Evolutionary conservation across 1,284 basidiomycete genomes (phyloP), one percentile per base, ranked within the genome.

Genomic region (Microbotryum intermedium): DNA sequence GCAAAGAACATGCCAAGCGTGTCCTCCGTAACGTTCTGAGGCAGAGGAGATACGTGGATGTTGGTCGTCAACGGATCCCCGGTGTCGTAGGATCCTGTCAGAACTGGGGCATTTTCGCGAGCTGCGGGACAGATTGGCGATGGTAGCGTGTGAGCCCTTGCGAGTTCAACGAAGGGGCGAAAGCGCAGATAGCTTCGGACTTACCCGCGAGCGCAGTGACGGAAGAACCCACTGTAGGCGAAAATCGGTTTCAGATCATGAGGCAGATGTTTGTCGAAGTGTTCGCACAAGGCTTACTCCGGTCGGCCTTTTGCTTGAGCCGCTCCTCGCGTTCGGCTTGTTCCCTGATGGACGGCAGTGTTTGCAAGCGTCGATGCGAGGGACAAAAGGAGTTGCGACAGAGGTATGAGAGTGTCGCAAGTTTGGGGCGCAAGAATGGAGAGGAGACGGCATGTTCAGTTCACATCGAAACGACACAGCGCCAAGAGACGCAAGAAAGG

Each of bases 11-110:
- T 81, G 2, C 92, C 94, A 29, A 98, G 75, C 21, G 79, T 80
- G 65, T 84, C 83, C 71, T 97, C 93, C 1, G 84, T 89, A 18
- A 93, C 84, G 71, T 87, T 83, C 3, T 82, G 77, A 1, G 94
- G 93, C 8, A 98, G 76, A 71, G 93, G 47, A 47, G 67, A 64
- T 50, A 72, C 64, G 73, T 93, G 97, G 21, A 98, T 77, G 71
- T 97, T 97, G 25, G 93, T 91, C 0, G 92, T 93, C 85, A 92
- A 69, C 18, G 62, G 85, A 71, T 94, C 90, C 18, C 87, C 88
- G 64, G 85, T 77, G 71, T 93, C 90, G 72, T 87, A 88, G 65
- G 89, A 91, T 42, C 90, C 90, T 9, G 59, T 65, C n/a, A 62
- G 52, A 21, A 58, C 53, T 5, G 64, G 65, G 2, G 62, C 68